phyloP scores from a whole-genome alignment of 768 basidiomycete species.

The Lactarius sp. region DNA sequence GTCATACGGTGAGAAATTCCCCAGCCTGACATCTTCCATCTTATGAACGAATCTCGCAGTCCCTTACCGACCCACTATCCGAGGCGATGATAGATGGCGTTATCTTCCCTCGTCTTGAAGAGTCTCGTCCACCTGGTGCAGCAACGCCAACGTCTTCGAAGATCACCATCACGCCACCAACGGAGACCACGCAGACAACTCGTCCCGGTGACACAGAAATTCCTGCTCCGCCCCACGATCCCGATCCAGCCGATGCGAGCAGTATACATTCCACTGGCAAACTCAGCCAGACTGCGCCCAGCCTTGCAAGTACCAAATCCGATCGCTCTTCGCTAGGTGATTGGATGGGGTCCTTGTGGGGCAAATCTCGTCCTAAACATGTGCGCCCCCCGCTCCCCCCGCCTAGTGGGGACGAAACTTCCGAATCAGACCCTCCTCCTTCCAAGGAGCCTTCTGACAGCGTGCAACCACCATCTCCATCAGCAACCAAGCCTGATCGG shows the following conservation, averaged over 20 bases:
- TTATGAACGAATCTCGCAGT: conserved; percentile 31
- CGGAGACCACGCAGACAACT: not conserved
- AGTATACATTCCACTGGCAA: conserved; percentile 21
- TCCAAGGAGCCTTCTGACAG: conserved; percentile 21
- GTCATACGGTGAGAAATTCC: conserved; percentile 46
- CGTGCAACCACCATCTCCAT: conserved; percentile 20
- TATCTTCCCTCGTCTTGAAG: conserved; percentile 31
- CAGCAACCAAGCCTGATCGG: conserved; percentile 26
- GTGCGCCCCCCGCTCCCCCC: conserved; percentile 26
- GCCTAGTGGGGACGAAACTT: not conserved
- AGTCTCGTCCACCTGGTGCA: conserved; percentile 24
- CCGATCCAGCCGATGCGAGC: conserved; percentile 10
- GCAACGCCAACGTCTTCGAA: conserved; percentile 19
- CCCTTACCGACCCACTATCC: conserved; percentile 42
- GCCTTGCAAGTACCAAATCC: conserved; percentile 24
- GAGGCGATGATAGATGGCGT: conserved; percentile 51
- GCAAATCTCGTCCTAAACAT: conserved; percentile 42
- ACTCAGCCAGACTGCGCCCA: conserved; percentile 19
- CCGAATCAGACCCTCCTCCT: conserved; percentile 14
- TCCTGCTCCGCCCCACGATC: not conserved
- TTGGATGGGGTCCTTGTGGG: conserved; percentile 78
- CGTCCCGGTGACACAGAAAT: not conserved
- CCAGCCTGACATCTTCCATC: not conserved
- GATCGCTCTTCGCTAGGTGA: conserved; percentile 48
- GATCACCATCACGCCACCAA: conserved; percentile 19